A percentile compares a stretch with the other conserved stretches of the same genome.
These are phyloP conservation scores for Rhododendron henanense DNA, from an alignment of 148 eudicot species.

Conservation along the genomic window DNA sequence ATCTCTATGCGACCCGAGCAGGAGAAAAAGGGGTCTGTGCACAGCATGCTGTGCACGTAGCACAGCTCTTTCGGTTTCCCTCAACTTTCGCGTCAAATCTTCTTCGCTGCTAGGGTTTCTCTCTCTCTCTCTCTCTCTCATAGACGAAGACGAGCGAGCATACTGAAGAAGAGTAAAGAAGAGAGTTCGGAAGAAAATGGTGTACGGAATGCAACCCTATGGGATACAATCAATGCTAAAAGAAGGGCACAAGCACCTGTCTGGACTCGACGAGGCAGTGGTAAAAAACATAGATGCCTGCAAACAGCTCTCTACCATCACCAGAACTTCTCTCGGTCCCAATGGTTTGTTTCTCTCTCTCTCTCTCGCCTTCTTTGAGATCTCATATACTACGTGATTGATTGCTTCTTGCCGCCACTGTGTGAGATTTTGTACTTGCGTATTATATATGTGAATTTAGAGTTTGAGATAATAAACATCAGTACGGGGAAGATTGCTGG, in stretches of 20 bases:
- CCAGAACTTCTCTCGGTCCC: constrained; percentile 88
- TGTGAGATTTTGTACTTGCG: not conserved
- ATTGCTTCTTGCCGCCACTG: not conserved
- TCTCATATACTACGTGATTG: not conserved
- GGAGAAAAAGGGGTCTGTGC: too few relatives aligned
- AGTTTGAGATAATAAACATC: not conserved
- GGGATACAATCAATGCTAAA: constrained; percentile 78
- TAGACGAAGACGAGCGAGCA: not conserved
- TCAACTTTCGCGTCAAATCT: too few relatives aligned
- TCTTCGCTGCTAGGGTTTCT: not conserved
- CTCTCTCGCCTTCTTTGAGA: not conserved
- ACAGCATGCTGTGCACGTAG: too few relatives aligned
- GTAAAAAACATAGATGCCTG: constrained; percentile 84
- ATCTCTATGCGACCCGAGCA: too few relatives aligned
- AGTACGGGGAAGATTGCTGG: not conserved
- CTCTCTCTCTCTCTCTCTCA: not conserved
- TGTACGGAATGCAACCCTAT: constrained; percentile 47
- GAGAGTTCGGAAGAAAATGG: constrained; percentile 31
- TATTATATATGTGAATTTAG: not conserved
- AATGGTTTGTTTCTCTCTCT: constrained; percentile 40
- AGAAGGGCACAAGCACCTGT: constrained; percentile 82
- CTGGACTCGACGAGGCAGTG: constrained; percentile 92
- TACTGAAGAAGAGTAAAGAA: not conserved
- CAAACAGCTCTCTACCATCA: constrained; percentile 80
- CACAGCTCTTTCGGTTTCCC: too few relatives aligned